These are phyloP conservation scores for Neurospora sp. DNA, from an alignment of 495 filamentous ascomycete species.

Conservation along the genomic window DNA sequence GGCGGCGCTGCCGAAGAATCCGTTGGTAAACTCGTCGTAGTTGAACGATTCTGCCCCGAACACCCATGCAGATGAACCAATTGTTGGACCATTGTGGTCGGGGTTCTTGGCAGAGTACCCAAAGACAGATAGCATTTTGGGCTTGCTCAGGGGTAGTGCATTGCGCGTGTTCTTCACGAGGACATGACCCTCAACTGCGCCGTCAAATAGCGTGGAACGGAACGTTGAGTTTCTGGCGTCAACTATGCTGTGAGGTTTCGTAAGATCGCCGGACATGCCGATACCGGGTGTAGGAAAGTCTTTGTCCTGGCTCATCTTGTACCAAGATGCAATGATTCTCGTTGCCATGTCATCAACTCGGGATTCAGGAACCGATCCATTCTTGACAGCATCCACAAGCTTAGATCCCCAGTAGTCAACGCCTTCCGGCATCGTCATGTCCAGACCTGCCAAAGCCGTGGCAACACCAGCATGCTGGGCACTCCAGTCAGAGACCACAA, in stretches of 20 bases:
- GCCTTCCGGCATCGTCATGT: slow-evolving; percentile 52
- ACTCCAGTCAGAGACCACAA: slow-evolving; percentile 56
- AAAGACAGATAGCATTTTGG: slow-evolving; percentile 38
- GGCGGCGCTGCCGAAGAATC: slow-evolving; percentile 9
- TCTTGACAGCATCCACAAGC: slow-evolving; percentile 33
- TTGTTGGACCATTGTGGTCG: slow-evolving; percentile 25
- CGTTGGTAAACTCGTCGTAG: slow-evolving; percentile 13
- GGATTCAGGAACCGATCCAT: slow-evolving; percentile 37
- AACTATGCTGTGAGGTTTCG: slow-evolving; percentile 40
- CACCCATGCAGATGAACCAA: slow-evolving; percentile 32
- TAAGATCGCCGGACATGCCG: slow-evolving; percentile 42
- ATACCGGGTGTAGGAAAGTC: slow-evolving; percentile 35
- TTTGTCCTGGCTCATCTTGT: slow-evolving; percentile 43
- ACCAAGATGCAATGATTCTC: slow-evolving; percentile 52
- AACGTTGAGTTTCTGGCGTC: slow-evolving; percentile 35
- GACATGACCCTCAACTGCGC: slow-evolving; percentile 47
- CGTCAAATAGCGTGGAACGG: slow-evolving; percentile 31
- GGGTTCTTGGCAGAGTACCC: slow-evolving; percentile 41
- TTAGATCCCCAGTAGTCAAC: slow-evolving; percentile 29
- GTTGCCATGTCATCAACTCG: slow-evolving; percentile 44
- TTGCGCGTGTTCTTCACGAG: slow-evolving; percentile 51
- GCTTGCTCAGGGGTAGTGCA: slow-evolving; percentile 44
- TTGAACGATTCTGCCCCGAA: slow-evolving; percentile 20
- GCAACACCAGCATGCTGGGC: slow-evolving; percentile 47
- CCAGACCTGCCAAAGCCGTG: slow-evolving; percentile 46